A percentile compares a stretch with the other conserved stretches of the same genome.
Evolutionary conservation across 2,329 filamentous ascomycete genomes (phyloP).

Genomic region (Sordariomycetes sp.): DNA sequence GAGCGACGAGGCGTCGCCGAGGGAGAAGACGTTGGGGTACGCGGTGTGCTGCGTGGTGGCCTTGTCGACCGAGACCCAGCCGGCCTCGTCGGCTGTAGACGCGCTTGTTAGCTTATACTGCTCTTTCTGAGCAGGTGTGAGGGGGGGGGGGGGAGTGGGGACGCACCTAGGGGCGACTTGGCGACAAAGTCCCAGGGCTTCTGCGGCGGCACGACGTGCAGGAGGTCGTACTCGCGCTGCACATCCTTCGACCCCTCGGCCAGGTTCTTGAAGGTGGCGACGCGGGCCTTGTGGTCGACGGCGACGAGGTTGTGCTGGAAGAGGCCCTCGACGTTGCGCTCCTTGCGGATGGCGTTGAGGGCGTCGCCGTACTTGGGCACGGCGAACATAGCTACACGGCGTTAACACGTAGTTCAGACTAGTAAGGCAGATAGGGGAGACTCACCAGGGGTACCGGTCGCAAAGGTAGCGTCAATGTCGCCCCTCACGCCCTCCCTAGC

Average conservation of each 20-base stretch:
- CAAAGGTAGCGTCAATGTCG: conserved; percentile 20
- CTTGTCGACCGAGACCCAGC: conserved; percentile 13
- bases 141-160: too few relatives aligned
- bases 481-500: conserved; percentile 19
- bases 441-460: conserved; percentile 16
- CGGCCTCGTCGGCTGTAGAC: conserved; percentile 9
- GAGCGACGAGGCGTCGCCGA: conserved; percentile 25
- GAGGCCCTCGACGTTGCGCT: conserved; percentile 23
- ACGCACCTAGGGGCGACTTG: conserved; percentile 2
- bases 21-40: conserved; percentile 26
- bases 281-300: conserved; percentile 21
- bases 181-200: conserved; percentile 9
- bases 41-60: conserved; percentile 10
- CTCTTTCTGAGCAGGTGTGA: too few relatives aligned
- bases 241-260: conserved; percentile 18
- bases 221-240: conserved; percentile 20
- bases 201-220: conserved; percentile 22
- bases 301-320: conserved; percentile 26
- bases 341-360: conserved; percentile 20
- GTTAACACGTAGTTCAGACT: background rate
- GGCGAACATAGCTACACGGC: conserved; percentile 19
- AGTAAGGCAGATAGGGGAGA: background rate
- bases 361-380: conserved; percentile 25
- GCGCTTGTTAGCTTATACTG: background rate
- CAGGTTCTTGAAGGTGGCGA: conserved; percentile 13